These are phyloP conservation scores for Pyrenophora tritici-repentis DNA, from an alignment of 2,329 filamentous ascomycete genomes.

Conservation along the genomic window DNA sequence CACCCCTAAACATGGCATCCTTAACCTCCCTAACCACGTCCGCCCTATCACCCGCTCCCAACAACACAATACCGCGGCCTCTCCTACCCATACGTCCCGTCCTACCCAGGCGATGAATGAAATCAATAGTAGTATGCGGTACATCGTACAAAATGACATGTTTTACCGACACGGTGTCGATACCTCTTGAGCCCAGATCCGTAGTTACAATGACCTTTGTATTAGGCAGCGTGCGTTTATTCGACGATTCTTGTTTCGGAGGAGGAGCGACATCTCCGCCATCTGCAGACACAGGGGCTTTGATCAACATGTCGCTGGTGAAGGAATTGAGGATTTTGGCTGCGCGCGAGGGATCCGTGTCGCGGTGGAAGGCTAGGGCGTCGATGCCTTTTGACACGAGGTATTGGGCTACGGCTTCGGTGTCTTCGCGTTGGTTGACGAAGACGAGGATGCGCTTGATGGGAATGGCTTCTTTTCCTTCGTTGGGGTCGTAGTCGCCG, in stretches of 20 bases:
- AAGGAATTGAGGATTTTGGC: constrained; percentile 78
- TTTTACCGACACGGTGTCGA: constrained; percentile 88
- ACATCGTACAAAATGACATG: constrained; percentile 96
- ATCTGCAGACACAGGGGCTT: not conserved
- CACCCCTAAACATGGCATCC: constrained; percentile 66
- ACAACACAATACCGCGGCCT: constrained; percentile 85
- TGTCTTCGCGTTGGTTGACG: constrained; percentile 93
- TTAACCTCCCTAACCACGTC: constrained; percentile 92
- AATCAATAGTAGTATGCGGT: constrained; percentile 97
- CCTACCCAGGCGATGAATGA: constrained; percentile 91
- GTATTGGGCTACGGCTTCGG: constrained; percentile 78
- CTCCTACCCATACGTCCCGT: constrained; percentile 91
- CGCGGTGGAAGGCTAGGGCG: constrained; percentile 81
- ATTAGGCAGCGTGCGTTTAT: constrained; percentile 64
- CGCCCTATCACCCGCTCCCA: constrained; percentile 85
- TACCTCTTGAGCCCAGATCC: constrained; percentile 87
- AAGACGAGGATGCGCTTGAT: constrained; percentile 91
- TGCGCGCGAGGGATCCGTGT: constrained; percentile 78
- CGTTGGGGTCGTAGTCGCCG: constrained; percentile 42
- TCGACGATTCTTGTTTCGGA: constrained; percentile 10
- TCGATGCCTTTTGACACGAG: constrained; percentile 85
- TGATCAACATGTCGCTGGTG: constrained; percentile 35
- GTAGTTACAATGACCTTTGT: constrained; percentile 94
- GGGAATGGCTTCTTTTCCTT: constrained; percentile 62
- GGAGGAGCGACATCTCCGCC: not conserved